Evolutionary conservation across 225 moss, liverwort and hornwort species (phyloP), one percentile per base, ranked within the genome.

Genomic region (Bryum argenteum): DNA sequence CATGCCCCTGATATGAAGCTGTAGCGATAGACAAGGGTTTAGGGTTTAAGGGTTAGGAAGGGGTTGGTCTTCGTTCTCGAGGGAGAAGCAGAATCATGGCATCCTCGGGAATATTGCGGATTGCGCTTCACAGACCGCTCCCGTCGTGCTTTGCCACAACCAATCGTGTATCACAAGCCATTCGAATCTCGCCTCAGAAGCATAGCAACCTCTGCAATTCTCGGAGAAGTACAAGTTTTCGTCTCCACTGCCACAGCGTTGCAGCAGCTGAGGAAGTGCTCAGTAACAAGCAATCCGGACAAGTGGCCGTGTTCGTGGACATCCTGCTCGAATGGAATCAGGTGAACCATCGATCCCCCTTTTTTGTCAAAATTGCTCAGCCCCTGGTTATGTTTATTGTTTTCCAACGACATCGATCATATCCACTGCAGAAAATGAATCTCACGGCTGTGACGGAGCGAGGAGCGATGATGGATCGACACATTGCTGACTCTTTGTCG

Each of bases 401-500:
- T 22, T 1, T 60, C 39, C 6, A 9, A 66, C 11, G 48, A 5
- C 21, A 73, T 41, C 78, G 41, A 47, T 15, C 17, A 11, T 42
- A 24, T 42, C 5, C 67, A 42, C 8, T 77, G 86, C 85, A 96
- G 93, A 89, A 86, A 58, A 92, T 98, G 88, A 94, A 98, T 75
- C 85, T 98, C 22, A 98, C 97, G 19, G 92, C 92, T 69, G 89
- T 94, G 77, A 98, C 91, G 42, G 94, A 98, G 79, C 83, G 91
- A 61, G 88, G 86, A 58, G 90, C 88, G 37, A 84, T 98, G 82
- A 94, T 98, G 94, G 88, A 94, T 58, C 88, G 97, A 37, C 97
- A 98, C 65, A 77, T 98, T 37, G 69, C 82, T 66, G 97, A 98
- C 61, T 98, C 97, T 44, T 59, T 98, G 56, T 89, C 94, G 21